Evolutionary conservation across 768 basidiomycete genomes (phyloP), one percentile per base, ranked within the genome.

Genomic region (Fomitopsis serialis): DNA sequence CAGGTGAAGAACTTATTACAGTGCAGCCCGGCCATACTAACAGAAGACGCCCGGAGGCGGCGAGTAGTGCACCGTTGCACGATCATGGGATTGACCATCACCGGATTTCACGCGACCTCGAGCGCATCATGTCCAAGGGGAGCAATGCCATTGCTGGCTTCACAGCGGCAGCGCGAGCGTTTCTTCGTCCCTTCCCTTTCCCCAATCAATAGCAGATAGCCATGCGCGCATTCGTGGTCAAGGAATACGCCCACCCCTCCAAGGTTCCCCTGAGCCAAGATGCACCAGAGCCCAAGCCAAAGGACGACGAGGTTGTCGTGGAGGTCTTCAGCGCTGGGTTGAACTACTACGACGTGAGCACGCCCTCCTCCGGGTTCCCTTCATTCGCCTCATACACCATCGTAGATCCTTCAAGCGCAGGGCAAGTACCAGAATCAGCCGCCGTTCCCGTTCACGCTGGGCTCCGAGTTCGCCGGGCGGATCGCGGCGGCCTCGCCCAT

Each of bases 351-450:
- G 68, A 69, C 53, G 68, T 71, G 46, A 45, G 67, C 47, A 37
- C 45, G 21, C 24, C 34, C 23, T 32, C 24, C 40, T 29, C 29
- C 24, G 27, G 11, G 17, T 19, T 25, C 23, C 23, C 40, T 37
- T 35, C 13, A 54, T 48, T 45, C 24, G 27, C 34, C 15, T 40
- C 24, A 17, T 40, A 42, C 27, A 3, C 36, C 49, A 45, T 42
- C 29, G 19, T 56, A 89, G 83, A 91, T 92, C 58, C 72, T 96
- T 24, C 92, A 94, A 72, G 74, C 84, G 0, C 91, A 94, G 69
- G 94, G 94, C 45, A 94, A 89, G 73, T 89, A 96, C 66, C 94
- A 96, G 63, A 68, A 70, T 50, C 86, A 94, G 63, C 92, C 90
- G 0, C 80, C 89, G 0, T 76, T 92, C 36, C 95, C 95, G 0